These are phyloP conservation scores for Metarhizium robertsii DNA, from an alignment of 2,329 filamentous ascomycete genomes.

Conservation along the genomic window DNA sequence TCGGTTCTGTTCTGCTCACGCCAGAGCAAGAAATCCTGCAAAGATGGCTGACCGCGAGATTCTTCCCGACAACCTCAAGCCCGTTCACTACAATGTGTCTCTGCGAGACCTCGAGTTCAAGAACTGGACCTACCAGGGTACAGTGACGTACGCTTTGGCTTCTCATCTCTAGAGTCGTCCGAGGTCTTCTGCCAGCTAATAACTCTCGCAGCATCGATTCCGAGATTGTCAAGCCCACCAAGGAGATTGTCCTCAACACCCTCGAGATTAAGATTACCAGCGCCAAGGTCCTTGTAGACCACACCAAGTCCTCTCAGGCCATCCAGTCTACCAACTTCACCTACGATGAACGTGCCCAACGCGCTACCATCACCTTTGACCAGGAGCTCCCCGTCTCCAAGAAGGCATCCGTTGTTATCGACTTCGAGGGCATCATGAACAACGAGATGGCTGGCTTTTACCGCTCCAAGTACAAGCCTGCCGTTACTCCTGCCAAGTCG, in stretches of 20 bases:
- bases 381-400: constrained; percentile 59
- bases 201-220: constrained; percentile 53
- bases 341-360: constrained; percentile 78
- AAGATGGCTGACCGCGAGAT: constrained; percentile 52
- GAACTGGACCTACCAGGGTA: constrained; percentile 70
- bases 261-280: constrained; percentile 71
- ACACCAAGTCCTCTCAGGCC: constrained; percentile 46
- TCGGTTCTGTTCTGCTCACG: constrained; percentile 27
- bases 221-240: constrained; percentile 61
- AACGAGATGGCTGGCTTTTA: constrained; percentile 91
- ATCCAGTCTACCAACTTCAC: constrained; percentile 57
- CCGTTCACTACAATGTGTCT: constrained; percentile 75
- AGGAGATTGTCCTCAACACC: constrained; percentile 74
- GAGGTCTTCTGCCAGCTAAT: neutral
- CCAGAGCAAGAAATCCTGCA: constrained; percentile 22
- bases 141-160: constrained; percentile 43
- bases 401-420: constrained; percentile 58
- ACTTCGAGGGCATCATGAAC: constrained; percentile 77
- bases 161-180: neutral
- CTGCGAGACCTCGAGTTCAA: constrained; percentile 73
- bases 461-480: constrained; percentile 85
- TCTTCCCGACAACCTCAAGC: constrained; percentile 60
- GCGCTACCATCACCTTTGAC: constrained; percentile 68
- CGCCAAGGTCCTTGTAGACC: constrained; percentile 50
- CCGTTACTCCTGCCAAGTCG: constrained; percentile 59